Evolutionary conservation across 164 flowering plant genomes (phyloP), one percentile per base, ranked within the genome.

Genomic region (Akebia trifoliata): DNA sequence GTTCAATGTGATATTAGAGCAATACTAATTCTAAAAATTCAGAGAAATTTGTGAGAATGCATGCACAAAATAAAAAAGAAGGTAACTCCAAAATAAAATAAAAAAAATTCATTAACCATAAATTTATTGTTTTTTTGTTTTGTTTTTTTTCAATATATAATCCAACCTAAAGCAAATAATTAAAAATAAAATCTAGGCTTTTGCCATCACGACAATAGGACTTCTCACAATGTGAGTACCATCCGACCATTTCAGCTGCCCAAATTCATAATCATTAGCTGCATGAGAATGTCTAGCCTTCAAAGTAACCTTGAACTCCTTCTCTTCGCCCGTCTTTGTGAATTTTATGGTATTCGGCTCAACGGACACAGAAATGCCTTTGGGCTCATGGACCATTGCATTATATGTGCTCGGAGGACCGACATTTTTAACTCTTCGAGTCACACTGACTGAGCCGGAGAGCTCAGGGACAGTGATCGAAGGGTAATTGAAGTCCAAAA

Each of bases 231-330:
- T 30, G 50, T 86, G 95, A 30, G 49, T 60, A 0, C 89, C 86
- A 69, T 90, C 91, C 2, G 81, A 67, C 97, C 97, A 90, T 31
- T 28, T 58, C 68, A 90, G 24, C 55, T 46, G 25, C 24, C 97
- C 97, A 63, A 79, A 90, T 3, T 54, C 79, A 64, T 83, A 83
- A 14, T 64, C 76, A 9, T 15, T 26, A 32, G 28, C 47, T 28
- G 30, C 17, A 6, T 7, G 26, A 8, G 17, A 10, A 5, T 47
- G 6, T 44, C 52, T 61, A 10, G 71, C 57, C 21, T 51, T 67
- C 9, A 83, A 4, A 6, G 54, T 63, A 12, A 90, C 67, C 38
- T 55, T 52, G 35, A 77, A 90, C 3, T 2, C 68, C 72, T 76
- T 77, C 78, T 78, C 84, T 50, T 87, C 86, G 4, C 88, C 91